Conservation (phyloP, 1,284 basidiomycete species). For the Cryptococcus depauperatus region DNA sequence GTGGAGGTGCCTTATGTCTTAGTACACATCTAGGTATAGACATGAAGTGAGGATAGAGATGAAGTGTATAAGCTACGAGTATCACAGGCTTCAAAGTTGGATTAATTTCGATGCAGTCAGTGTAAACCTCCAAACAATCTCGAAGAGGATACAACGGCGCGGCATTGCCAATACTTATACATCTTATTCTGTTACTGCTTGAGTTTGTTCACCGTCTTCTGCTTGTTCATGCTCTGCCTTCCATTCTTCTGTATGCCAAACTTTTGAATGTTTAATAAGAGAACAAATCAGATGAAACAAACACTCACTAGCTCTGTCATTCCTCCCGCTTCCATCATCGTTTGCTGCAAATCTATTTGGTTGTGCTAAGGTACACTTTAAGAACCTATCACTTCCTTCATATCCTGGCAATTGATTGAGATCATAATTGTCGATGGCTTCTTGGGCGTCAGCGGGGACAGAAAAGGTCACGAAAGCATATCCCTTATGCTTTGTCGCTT, state of each 20-base stretch:
- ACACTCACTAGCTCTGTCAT: constrained; percentile 39
- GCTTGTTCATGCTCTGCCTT: constrained; percentile 32
- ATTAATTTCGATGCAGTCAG: background rate
- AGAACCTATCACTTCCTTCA: constrained; percentile 36
- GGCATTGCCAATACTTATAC: too few species aligned
- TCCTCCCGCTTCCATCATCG: constrained; percentile 19
- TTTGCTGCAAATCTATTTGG: constrained; percentile 38
- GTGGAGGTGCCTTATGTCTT: constrained; percentile 40
- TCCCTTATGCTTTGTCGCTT: constrained; percentile 35
- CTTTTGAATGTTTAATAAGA: constrained; percentile 13
- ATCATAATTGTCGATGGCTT: constrained; percentile 46
- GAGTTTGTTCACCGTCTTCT: constrained; percentile 17
- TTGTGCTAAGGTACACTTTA: constrained; percentile 42
- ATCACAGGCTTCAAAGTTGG: too few species aligned
- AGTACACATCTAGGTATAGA: constrained; percentile 21
- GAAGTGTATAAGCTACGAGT: background rate
- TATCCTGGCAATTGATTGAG: constrained; percentile 43
- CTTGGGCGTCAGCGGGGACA: constrained; percentile 39
- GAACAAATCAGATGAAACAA: background rate
- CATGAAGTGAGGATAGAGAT: background rate
- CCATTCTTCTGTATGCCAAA: constrained; percentile 45
- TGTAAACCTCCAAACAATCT: too few species aligned
- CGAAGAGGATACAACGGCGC: too few species aligned
- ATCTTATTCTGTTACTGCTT: constrained; percentile 6
- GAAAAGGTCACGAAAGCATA: constrained; percentile 45